These are phyloP conservation scores for Pseudogymnoascus sp. DNA, from an alignment of 2,329 filamentous ascomycete genomes.

Conservation along the genomic window DNA sequence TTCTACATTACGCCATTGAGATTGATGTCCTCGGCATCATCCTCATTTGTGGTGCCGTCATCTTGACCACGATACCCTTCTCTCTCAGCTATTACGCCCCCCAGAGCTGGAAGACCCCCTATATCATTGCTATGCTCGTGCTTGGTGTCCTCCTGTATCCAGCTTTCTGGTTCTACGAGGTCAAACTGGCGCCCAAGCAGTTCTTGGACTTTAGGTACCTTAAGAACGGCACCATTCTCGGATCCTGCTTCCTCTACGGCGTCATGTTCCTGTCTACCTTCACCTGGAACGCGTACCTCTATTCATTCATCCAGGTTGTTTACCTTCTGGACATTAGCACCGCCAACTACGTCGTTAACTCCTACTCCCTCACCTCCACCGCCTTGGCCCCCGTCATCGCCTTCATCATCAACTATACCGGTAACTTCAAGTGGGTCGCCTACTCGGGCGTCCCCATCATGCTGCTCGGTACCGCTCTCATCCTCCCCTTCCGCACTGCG, in stretches of 20 bases:
- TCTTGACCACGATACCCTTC: conserved; percentile 2
- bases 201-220: conserved; percentile 47
- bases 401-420: conserved; percentile 40
- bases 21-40: conserved; percentile 1
- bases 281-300: conserved; percentile 36
- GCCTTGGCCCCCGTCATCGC: conserved; percentile 43
- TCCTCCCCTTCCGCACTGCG: conserved; percentile 48
- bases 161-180: conserved; percentile 38
- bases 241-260: conserved; percentile 33
- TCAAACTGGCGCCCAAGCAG: conserved; percentile 45
- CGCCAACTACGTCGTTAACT: conserved; percentile 42
- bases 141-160: conserved; percentile 32
- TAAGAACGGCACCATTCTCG: conserved; percentile 39
- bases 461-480: conserved; percentile 46
- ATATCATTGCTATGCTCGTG: conserved; percentile 45
- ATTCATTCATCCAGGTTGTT: conserved; percentile 47
- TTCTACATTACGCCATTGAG: background rate
- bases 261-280: conserved; percentile 33
- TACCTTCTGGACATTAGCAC: conserved; percentile 41
- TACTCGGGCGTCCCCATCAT: conserved; percentile 44
- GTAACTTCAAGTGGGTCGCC: conserved; percentile 45
- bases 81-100: conserved; percentile 6
- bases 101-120: conserved; percentile 14
- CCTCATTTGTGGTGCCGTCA: background rate
- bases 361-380: conserved; percentile 42